These are phyloP conservation scores for Xylaria sp. DNA, from an alignment of 2,329 filamentous ascomycete genomes.

Conservation along the genomic window DNA sequence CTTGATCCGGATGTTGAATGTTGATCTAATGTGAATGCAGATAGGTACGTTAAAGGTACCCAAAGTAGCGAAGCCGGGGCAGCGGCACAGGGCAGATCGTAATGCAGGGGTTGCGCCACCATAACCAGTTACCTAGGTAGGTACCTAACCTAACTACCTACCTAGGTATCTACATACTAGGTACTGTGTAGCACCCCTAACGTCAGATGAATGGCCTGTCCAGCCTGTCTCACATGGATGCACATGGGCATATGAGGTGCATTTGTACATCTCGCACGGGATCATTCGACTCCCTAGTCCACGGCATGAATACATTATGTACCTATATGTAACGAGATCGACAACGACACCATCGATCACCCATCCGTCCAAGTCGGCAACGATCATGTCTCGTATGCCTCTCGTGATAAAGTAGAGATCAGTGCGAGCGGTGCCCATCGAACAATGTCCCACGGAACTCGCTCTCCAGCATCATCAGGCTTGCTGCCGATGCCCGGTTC, in stretches of 20 bases:
- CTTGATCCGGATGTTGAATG: neutral
- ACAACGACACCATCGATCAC: neutral
- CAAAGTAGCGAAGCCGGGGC: neutral
- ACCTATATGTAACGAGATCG: neutral
- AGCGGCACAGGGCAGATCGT: neutral
- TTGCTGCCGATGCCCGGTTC: conserved; percentile 67
- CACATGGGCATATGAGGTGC: neutral
- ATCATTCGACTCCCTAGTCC: neutral
- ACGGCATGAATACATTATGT: conserved; percentile 1
- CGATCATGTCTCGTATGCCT: conserved; percentile 4
- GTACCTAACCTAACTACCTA: no score
- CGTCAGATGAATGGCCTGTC: conserved; percentile 7
- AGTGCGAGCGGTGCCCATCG: neutral
- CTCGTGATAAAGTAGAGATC: neutral
- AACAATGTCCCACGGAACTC: conserved; percentile 27
- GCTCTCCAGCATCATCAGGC: conserved; percentile 43
- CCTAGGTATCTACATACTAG: neutral
- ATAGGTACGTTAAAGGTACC: no score
- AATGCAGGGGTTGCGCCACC: conserved; percentile 2
- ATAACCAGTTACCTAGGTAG: no score
- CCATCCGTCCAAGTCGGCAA: neutral
- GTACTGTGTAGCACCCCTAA: neutral
- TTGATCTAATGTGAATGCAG: no score
- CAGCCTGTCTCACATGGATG: no score
- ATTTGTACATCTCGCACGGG: neutral